These are phyloP conservation scores for Nicotiana rustica DNA, from an alignment of 305 asterid genomes.

Conservation along the genomic window DNA sequence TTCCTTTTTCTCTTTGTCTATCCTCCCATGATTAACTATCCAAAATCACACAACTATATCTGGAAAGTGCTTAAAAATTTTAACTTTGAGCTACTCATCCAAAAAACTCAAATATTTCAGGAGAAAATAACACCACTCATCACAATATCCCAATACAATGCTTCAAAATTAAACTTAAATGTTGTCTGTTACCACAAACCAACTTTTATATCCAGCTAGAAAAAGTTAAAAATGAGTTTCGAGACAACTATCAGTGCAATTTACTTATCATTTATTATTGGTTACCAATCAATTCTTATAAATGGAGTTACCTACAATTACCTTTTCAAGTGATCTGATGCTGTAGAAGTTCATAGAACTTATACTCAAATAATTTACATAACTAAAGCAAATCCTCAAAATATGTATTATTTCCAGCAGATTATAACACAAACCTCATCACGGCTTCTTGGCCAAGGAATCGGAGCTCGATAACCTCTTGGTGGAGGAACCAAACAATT, in stretches of 20 bases:
- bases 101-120: neutral
- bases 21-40: constrained; percentile 12
- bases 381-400: neutral
- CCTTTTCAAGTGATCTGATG: no score
- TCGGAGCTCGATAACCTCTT: constrained; percentile 72
- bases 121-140: neutral
- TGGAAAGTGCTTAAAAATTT: neutral
- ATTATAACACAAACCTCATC: constrained; percentile 65
- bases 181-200: neutral
- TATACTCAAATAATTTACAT: neutral
- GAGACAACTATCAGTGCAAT: no score
- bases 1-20: neutral
- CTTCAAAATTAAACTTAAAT: constrained; percentile 1
- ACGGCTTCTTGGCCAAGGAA: constrained; percentile 92
- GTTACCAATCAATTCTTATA: no score
- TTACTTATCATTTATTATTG: no score
- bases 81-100: neutral
- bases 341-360: no score
- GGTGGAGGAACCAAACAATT: constrained; percentile 85
- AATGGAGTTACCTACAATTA: no score
- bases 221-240: no score
- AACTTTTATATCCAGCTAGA: neutral
- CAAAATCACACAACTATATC: neutral
- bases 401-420: constrained; percentile 1
- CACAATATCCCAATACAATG: neutral